Percentiles rank a stretch among this genome's conserved stretches.
These are phyloP conservation scores for Suillus discolor DNA, from an alignment of 768 basidiomycete genomes.

Conservation along the genomic window DNA sequence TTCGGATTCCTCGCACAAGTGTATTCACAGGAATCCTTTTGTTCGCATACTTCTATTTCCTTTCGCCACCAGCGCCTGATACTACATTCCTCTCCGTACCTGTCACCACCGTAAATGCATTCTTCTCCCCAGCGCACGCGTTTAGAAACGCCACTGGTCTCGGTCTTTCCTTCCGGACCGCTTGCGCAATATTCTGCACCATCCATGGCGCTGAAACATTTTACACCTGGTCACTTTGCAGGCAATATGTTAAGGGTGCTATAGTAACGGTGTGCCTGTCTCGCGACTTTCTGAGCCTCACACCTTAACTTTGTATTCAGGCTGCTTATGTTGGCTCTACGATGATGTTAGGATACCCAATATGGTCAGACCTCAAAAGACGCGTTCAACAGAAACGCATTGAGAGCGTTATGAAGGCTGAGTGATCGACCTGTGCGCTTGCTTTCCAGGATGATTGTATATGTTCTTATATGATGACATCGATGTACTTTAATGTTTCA, in stretches of 20 bases:
- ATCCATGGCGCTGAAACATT: conserved; percentile 28
- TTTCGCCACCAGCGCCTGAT: conserved; percentile 17
- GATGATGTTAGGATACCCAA: conserved; percentile 55
- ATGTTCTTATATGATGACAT: neutral
- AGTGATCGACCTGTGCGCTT: conserved; percentile 34
- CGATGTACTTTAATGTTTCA: neutral
- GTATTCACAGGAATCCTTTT: conserved; percentile 24
- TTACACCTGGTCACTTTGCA: conserved; percentile 34
- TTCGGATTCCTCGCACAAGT: conserved; percentile 48
- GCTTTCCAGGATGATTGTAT: neutral
- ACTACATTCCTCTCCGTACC: conserved; percentile 17
- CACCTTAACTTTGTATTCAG: conserved; percentile 34
- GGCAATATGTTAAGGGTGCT: conserved; percentile 25
- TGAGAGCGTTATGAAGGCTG: conserved; percentile 77
- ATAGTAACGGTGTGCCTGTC: conserved; percentile 20
- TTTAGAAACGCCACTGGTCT: conserved; percentile 20
- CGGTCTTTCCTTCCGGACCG: conserved; percentile 14
- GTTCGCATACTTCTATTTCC: conserved; percentile 21
- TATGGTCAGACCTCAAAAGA: conserved; percentile 54
- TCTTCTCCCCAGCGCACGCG: conserved; percentile 25
- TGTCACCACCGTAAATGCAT: conserved; percentile 10
- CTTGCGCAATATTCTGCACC: conserved; percentile 9
- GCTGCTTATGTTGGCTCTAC: conserved; percentile 53
- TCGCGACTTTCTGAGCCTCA: neutral
- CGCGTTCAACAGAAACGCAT: conserved; percentile 71